These are phyloP conservation scores for Solanum chiquidenum DNA, from an alignment of 257 asterid genomes.

Conservation along the genomic window DNA sequence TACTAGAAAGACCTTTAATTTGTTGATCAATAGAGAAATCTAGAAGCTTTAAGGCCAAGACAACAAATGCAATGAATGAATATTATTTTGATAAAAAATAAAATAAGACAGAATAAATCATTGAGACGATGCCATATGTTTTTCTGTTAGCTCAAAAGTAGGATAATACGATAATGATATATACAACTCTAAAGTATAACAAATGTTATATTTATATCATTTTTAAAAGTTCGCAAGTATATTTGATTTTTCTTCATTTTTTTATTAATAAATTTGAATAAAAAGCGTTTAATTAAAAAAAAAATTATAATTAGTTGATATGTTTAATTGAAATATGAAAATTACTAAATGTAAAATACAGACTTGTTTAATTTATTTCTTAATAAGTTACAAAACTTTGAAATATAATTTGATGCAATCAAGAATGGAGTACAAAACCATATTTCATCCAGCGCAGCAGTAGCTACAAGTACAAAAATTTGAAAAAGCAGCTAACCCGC, in stretches of 20 bases:
- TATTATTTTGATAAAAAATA: too few species aligned
- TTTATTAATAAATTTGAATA: too few species aligned
- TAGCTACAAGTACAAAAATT: background rate
- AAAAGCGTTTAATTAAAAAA: background rate
- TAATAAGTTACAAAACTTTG: background rate
- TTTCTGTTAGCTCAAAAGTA: background rate
- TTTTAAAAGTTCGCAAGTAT: too few species aligned
- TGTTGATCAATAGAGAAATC: background rate
- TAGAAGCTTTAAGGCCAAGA: background rate
- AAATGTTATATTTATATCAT: too few species aligned
- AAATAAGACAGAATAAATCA: too few species aligned
- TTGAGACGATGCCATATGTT: too few species aligned
- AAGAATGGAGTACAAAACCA: background rate
- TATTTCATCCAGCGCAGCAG: background rate
- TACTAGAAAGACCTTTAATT: background rate
- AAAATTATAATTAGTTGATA: background rate
- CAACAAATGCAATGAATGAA: background rate
- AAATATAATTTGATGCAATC: background rate
- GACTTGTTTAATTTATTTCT: background rate
- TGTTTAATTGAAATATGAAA: background rate
- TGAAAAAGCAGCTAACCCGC: background rate
- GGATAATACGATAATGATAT: too few species aligned
- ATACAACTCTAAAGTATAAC: too few species aligned
- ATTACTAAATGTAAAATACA: too few species aligned
- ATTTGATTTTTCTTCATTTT: too few species aligned